phyloP scores from a whole-genome alignment of 2,329 filamentous ascomycete species.

The Paraphaeosphaeria minitans region DNA sequence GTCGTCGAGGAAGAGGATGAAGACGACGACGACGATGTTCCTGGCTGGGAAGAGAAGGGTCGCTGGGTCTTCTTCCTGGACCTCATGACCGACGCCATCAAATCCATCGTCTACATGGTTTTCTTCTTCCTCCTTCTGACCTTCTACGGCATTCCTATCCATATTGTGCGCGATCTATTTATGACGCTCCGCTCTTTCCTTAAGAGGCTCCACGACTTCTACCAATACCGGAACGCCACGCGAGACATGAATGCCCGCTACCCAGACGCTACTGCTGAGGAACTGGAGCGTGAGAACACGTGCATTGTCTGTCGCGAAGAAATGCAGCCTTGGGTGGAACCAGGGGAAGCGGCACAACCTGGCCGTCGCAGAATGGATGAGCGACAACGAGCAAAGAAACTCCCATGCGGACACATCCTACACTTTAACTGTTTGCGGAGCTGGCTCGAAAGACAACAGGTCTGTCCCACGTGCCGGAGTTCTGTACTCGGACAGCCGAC shows the following conservation, averaged over 20 bases:
- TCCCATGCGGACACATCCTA: constrained; percentile 93
- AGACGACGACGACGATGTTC: constrained; percentile 93
- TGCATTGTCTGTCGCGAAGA: constrained; percentile 98
- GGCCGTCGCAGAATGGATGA: constrained; percentile 66
- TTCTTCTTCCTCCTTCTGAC: constrained; percentile 94
- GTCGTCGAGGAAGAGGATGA: constrained; percentile 65
- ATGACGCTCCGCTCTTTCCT: constrained; percentile 91
- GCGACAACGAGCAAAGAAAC: constrained; percentile 86
- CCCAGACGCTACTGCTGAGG: constrained; percentile 85
- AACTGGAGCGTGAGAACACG: constrained; percentile 84
- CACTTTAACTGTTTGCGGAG: constrained; percentile 94
- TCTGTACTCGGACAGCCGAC: constrained; percentile 66
- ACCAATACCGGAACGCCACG: constrained; percentile 89
- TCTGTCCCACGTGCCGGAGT: constrained; percentile 90
- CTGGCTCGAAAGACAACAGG: constrained; percentile 96
- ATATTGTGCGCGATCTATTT: constrained; percentile 95
- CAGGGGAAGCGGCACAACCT: constrained; percentile 46
- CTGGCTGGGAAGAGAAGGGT: constrained; percentile 95
- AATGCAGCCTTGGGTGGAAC: constrained; percentile 77
- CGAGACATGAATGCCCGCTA: constrained; percentile 91
- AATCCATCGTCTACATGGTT: constrained; percentile 82
- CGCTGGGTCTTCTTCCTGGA: constrained; percentile 91
- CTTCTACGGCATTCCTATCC: constrained; percentile 94
- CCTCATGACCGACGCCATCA: constrained; percentile 85
- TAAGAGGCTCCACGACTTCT: constrained; percentile 84